A percentile compares a stretch with the other conserved stretches of the same genome.
Evolutionary conservation across 2,329 filamentous ascomycete genomes (phyloP).

Genomic region (Colletotrichum melonis): DNA sequence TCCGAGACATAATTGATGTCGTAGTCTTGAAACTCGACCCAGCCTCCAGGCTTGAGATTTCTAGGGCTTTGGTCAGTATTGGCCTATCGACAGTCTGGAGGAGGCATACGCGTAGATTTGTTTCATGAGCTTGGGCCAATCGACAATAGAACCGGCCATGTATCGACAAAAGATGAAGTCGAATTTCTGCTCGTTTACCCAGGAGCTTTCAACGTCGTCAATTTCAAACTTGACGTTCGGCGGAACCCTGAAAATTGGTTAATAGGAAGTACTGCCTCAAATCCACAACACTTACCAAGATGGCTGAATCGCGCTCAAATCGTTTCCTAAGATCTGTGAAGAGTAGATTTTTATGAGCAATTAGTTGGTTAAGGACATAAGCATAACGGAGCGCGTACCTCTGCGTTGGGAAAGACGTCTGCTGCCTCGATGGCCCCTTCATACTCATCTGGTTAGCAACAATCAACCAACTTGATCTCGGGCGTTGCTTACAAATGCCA

Average conservation of each 20-base stretch:
- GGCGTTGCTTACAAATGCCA: slow-evolving; percentile 60
- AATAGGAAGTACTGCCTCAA: neutral
- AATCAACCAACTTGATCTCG: too few relatives aligned
- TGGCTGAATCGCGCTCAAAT: slow-evolving; percentile 19
- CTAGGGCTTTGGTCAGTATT: slow-evolving; percentile 40
- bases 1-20: slow-evolving; percentile 41
- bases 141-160: slow-evolving; percentile 63
- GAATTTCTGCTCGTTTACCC: slow-evolving; percentile 65
- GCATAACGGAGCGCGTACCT: neutral
- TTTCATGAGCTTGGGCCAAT: slow-evolving; percentile 64
- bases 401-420: slow-evolving; percentile 5
- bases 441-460: neutral
- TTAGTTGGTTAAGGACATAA: neutral
- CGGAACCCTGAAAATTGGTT: slow-evolving; percentile 52
- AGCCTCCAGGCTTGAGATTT: slow-evolving; percentile 63
- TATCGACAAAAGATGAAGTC: slow-evolving; percentile 70
- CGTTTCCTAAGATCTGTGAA: slow-evolving; percentile 6
- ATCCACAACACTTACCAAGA: neutral
- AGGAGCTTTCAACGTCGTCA: slow-evolving; percentile 67
- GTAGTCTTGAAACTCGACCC: slow-evolving; percentile 52
- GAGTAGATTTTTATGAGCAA: neutral
- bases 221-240: slow-evolving; percentile 66
- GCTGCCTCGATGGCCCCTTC: slow-evolving; percentile 44
- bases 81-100: neutral
- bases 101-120: slow-evolving; percentile 56